Evolutionary conservation across 805 yeast genomes (phyloP), one percentile per base, ranked within the genome.

Genomic region (Clavispora fructus): DNA sequence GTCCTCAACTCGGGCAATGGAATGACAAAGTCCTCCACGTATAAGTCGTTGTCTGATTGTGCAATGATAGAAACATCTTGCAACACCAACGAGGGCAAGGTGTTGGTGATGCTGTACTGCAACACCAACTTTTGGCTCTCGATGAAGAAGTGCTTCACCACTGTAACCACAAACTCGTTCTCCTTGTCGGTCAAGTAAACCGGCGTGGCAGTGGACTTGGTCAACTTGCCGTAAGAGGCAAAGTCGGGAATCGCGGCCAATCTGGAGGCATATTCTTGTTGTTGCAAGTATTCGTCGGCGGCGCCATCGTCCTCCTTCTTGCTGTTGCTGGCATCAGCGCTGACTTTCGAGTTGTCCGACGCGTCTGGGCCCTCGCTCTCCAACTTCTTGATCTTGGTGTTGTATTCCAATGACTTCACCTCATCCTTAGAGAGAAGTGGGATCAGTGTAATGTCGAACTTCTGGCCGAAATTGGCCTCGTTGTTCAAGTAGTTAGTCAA

Each of bases 101-200:
- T 94, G 71, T 94, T 94, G 48, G 84, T 78, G 53, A 94, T 79
- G 53, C 85, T 82, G 67, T 79, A 92, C 71, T 92, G 97, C 53
- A 90, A 67, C 29, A 83, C 80, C 51, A 92, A 80, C 59, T 85
- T 71, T 58, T 86, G 83, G 13, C 79, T 71, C 50, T 80, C 80
- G 40, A 69, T 57, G 67, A 87, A 94, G 46, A 91, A 68, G 63
- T 91, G 98, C 66, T 88, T 91, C 46, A 87, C 74, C 31, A 85
- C 91, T 43, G 77, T 77, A 49, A 94, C 95, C 39, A 89, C 91
- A 64, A 90, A 89, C 68, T 94, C 99, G 50, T 95, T 89, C 64
- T 91, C 98, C 49, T 79, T 75, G 64, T 94, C 99, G 19, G 98
- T 91, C 59, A 92, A 79, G 54, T 84, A 80, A 46, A 80, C 72